These are phyloP conservation scores for Trichoderma reesei DNA, from an alignment of 495 filamentous ascomycete genomes.

Conservation along the genomic window DNA sequence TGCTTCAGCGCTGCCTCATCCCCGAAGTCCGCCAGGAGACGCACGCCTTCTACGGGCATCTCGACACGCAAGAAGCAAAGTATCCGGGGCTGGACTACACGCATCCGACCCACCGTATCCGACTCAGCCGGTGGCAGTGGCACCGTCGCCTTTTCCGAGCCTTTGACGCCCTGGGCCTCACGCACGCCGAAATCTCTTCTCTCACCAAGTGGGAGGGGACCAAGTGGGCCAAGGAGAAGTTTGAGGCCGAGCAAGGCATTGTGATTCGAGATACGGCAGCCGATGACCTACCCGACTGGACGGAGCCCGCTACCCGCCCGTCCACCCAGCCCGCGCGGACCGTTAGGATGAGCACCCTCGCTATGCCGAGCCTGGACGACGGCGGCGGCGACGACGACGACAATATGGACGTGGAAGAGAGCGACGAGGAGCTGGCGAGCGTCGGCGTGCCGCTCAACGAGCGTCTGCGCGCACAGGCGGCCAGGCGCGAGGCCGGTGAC, in stretches of 20 bases:
- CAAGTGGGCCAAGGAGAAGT: constrained; percentile 75
- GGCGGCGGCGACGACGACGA: no score
- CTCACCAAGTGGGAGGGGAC: constrained; percentile 94
- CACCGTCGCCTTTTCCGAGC: constrained; percentile 73
- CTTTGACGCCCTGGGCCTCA: constrained; percentile 72
- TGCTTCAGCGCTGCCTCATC: constrained; percentile 57
- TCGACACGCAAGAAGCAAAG: constrained; percentile 77
- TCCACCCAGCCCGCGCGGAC: neutral
- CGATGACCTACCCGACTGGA: constrained; percentile 49
- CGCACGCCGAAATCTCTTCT: constrained; percentile 59
- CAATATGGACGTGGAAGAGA: constrained; percentile 48
- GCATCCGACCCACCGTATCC: constrained; percentile 68
- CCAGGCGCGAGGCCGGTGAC: constrained; percentile 48
- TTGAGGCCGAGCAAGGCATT: constrained; percentile 66
- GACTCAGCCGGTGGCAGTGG: constrained; percentile 70
- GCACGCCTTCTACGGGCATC: constrained; percentile 72
- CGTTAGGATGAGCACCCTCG: neutral
- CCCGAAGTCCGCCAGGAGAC: constrained; percentile 84
- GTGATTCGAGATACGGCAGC: constrained; percentile 70
- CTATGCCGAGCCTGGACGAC: constrained; percentile 11
- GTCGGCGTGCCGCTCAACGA: constrained; percentile 64
- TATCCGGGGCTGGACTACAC: constrained; percentile 89
- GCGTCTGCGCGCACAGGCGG: constrained; percentile 60
- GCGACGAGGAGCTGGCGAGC: constrained; percentile 54
- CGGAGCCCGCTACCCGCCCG: constrained; percentile 36